Conservation (phyloP, 345 rosid genomes). For the Populus ilicifolia region DNA sequence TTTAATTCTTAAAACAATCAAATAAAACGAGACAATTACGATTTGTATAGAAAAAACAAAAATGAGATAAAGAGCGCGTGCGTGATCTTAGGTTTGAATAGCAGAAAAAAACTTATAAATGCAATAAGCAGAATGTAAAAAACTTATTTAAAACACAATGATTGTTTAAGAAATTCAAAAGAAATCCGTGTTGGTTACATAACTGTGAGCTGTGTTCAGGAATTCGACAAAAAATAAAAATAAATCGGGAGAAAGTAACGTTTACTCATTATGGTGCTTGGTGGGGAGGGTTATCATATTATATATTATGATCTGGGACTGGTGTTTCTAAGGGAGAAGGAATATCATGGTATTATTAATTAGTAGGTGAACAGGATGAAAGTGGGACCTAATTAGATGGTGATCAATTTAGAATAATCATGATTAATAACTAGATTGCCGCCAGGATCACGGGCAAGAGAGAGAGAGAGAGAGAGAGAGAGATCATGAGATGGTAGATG, state of each 20-base stretch:
- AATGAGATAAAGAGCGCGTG: too few relatives aligned
- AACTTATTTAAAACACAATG: not conserved
- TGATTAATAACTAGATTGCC: not conserved
- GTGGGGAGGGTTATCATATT: constrained; percentile 12
- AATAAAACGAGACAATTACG: not conserved
- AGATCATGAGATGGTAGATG: not conserved
- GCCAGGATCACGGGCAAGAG: not conserved
- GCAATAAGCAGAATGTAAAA: not conserved
- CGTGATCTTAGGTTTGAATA: too few relatives aligned
- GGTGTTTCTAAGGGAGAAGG: not conserved
- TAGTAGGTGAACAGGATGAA: constrained; percentile 4
- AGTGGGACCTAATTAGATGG: constrained; percentile 9
- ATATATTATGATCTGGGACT: constrained; percentile 9
- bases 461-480: not conserved
- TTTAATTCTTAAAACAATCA: not conserved
- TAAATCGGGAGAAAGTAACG: constrained; percentile 16
- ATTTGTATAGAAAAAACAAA: too few relatives aligned
- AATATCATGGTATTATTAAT: constrained; percentile 6
- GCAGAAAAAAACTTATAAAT: too few relatives aligned
- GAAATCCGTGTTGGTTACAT: not conserved
- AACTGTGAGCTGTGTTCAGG: not conserved
- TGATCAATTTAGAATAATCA: not conserved
- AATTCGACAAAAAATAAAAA: not conserved
- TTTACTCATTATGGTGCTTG: constrained; percentile 10
- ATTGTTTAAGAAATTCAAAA: too few relatives aligned